Evolutionary conservation across 2,329 filamentous ascomycete genomes (phyloP), one percentile per base, ranked within the genome.

Genomic region (Lithohypha guttulata): DNA sequence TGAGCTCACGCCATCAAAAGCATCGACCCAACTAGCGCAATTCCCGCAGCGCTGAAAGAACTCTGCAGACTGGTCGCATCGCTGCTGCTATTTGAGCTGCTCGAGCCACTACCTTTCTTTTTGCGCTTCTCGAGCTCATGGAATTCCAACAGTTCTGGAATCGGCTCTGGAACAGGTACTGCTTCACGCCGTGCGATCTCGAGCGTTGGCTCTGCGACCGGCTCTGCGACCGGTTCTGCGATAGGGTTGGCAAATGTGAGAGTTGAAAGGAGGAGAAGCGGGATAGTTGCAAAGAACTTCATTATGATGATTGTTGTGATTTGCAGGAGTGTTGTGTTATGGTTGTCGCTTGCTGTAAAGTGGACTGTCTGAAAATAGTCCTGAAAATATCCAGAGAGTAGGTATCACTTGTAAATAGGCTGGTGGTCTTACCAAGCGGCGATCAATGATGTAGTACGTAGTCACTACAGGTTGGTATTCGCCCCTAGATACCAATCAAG

Each of bases 121-220:
- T 25, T 25, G 8, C 15, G 22, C 22, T 36, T 36, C 34, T 36
- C 27, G 15, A 20, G 20, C 22, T 36, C 27, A 20, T 36, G 25
- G 15, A 20, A 13, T 20, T 36, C 27, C 34, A 26, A 20, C 7
- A 36, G 34, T 3, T 36, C 13, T 8, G 4, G 9, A n/a, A 17
- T 9, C 6, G 26, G 26, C 9, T 11, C 22, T 6, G 34, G 34
- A 3, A 22, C 34, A 14, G 34, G 13, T 6, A 13, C 34, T 10
- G 34, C 23, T 27, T 36, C 34, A 8, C n/a, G n/a, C n/a, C n/a
- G n/a, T n/a, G n/a, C n/a, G n/a, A n/a, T n/a, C n/a, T n/a, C n/a
- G n/a, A n/a, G n/a, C n/a, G 23, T 11, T 19, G 25, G 21, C n/a
- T 14, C 21, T 36, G 20, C 13, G 17, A 27, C 34, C 14, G 20